Evolutionary conservation across 2,329 filamentous ascomycete genomes (phyloP).

Genomic region (Sporothrix variecibatus): DNA sequence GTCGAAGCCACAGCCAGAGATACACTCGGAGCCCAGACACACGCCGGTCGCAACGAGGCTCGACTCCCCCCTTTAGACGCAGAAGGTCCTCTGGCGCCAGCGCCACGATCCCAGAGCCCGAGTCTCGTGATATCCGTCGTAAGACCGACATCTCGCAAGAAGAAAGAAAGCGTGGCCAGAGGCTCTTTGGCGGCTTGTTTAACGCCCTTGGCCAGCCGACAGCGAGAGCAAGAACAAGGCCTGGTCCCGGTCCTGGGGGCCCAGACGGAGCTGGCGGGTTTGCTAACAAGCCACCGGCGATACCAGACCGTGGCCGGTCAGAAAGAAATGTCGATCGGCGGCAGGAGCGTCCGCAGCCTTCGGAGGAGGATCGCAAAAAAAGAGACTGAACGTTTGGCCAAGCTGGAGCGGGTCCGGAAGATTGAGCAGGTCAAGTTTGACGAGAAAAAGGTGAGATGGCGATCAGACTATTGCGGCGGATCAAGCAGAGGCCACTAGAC

Average conservation of each 20-base stretch:
- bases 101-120: neutral
- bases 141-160: constrained; percentile 55
- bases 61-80: neutral
- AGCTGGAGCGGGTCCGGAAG: constrained; percentile 61
- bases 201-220: constrained; percentile 73
- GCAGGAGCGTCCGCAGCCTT: constrained; percentile 71
- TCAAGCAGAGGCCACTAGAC: constrained; percentile 19
- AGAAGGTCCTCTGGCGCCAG: neutral
- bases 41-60: neutral
- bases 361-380: constrained; percentile 68
- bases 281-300: constrained; percentile 43
- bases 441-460: constrained; percentile 58
- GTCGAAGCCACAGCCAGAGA: neutral
- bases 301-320: neutral
- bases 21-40: neutral
- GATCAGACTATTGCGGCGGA: neutral
- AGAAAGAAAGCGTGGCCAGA: constrained; percentile 80
- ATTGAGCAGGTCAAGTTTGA: constrained; percentile 75
- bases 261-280: constrained; percentile 66
- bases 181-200: constrained; percentile 81
- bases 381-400: constrained; percentile 65
- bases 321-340: constrained; percentile 47
- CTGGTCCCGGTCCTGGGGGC: constrained; percentile 58
- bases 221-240: constrained; percentile 66
- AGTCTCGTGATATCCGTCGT: constrained; percentile 19